Evolutionary conservation across 148 eudicot species (phyloP).

Genomic region (Pouteria glomerata): DNA sequence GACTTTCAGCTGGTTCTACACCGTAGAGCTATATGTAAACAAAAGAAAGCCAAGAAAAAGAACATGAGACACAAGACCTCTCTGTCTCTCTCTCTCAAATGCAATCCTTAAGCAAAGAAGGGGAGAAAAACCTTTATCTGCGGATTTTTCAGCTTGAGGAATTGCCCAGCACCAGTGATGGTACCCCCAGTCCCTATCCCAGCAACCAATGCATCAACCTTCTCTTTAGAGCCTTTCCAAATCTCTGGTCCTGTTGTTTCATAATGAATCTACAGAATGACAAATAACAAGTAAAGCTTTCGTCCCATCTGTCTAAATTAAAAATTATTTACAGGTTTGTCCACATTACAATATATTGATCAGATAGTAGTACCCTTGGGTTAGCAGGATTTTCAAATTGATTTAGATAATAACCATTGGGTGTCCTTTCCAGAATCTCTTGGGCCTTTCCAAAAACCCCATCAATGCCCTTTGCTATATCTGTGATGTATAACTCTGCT

Average conservation of each 20-base stretch:
- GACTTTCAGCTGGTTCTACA: constrained; percentile 82
- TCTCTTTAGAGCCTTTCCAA: constrained; percentile 63
- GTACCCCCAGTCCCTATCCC: constrained; percentile 91
- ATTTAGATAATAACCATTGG: constrained; percentile 45
- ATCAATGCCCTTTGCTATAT: constrained; percentile 42
- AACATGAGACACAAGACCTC: constrained; percentile 1
- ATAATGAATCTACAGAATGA: constrained; percentile 54
- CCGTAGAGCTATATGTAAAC: constrained; percentile 46
- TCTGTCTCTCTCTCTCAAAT: background rate
- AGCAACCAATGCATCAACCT: constrained; percentile 65
- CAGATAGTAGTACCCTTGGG: constrained; percentile 55
- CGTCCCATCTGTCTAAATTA: background rate
- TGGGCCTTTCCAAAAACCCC: constrained; percentile 38
- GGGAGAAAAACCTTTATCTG: constrained; percentile 51
- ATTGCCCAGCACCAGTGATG: constrained; percentile 66
- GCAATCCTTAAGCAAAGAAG: background rate
- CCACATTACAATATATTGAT: background rate
- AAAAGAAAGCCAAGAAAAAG: background rate
- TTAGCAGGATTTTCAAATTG: constrained; percentile 83
- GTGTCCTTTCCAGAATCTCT: constrained; percentile 61
- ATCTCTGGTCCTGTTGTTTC: constrained; percentile 94
- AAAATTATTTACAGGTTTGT: background rate
- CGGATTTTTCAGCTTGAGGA: constrained; percentile 73
- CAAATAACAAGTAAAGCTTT: background rate
- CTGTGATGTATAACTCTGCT: constrained; percentile 59